Evolutionary conservation across 176 grass and related monocot genomes (phyloP).

Genomic region (Avena atlantica): DNA sequence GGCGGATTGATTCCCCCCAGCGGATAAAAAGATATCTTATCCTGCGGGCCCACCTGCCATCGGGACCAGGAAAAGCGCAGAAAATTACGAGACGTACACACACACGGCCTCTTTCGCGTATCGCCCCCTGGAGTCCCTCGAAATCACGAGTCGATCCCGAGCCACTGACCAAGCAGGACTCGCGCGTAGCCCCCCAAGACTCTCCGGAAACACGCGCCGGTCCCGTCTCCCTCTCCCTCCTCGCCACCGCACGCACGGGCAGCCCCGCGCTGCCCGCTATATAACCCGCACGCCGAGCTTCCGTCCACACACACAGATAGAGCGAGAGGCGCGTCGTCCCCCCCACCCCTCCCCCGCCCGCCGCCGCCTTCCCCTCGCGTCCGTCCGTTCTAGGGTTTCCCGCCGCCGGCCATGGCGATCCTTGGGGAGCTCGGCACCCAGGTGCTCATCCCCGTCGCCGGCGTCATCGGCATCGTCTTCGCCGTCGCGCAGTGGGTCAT

Average conservation of each 20-base stretch:
- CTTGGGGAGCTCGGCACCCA: slow-evolving; percentile 65
- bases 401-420: slow-evolving; percentile 65
- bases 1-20: background rate
- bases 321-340: background rate
- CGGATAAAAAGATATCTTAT: background rate
- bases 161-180: background rate
- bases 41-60: slow-evolving; percentile 19
- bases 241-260: no score
- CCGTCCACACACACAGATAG: background rate
- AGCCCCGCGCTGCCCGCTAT: background rate
- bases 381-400: slow-evolving; percentile 35
- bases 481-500: slow-evolving; percentile 78
- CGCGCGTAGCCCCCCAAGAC: background rate
- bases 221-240: background rate
- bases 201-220: background rate
- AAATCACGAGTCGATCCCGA: background rate
- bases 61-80: slow-evolving; percentile 3
- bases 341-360: no score
- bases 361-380: no score
- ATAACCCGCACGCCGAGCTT: background rate
- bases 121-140: background rate
- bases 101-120: no score
- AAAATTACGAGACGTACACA: background rate
- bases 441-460: slow-evolving; percentile 70
- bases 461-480: slow-evolving; percentile 70